These are phyloP conservation scores for Aaosphaeria pasadenensis DNA, from an alignment of 2,329 filamentous ascomycete genomes.

Conservation along the genomic window DNA sequence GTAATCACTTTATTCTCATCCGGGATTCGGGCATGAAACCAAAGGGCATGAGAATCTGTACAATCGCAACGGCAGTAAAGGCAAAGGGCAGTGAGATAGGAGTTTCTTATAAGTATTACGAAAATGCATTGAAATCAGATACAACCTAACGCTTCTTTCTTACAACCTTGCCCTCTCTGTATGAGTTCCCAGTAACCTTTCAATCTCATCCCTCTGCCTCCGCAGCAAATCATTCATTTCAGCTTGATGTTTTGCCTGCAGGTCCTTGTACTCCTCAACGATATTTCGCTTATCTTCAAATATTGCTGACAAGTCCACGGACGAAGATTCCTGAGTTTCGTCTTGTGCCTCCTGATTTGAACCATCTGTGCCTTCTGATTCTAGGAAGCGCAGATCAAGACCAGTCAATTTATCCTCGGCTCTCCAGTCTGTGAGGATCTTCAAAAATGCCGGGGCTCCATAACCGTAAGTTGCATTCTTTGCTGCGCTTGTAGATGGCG, in stretches of 20 bases:
- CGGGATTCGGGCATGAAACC: too few species aligned
- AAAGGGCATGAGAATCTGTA: too few species aligned
- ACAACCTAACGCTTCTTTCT: not conserved
- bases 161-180: not conserved
- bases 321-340: not conserved
- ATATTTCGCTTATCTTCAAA: slow-evolving; percentile 1
- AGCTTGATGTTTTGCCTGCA: slow-evolving; percentile 13
- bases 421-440: slow-evolving; percentile 32
- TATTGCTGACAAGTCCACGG: not conserved
- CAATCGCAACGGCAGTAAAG: too few species aligned
- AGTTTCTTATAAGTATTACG: too few species aligned
- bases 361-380: not conserved
- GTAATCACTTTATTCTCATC: too few species aligned
- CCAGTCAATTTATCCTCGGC: slow-evolving; percentile 25
- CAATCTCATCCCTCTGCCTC: slow-evolving; percentile 8
- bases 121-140: too few species aligned
- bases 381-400: slow-evolving; percentile 18
- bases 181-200: slow-evolving; percentile 1
- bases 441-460: slow-evolving; percentile 30
- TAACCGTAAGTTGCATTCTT: slow-evolving; percentile 25
- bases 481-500: slow-evolving; percentile 9
- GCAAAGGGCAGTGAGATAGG: too few species aligned
- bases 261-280: slow-evolving; percentile 7
- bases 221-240: slow-evolving; percentile 10
- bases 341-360: not conserved